phyloP scores from a whole-genome alignment of 2,329 filamentous ascomycete species.

The Fusarium nematophilum region DNA sequence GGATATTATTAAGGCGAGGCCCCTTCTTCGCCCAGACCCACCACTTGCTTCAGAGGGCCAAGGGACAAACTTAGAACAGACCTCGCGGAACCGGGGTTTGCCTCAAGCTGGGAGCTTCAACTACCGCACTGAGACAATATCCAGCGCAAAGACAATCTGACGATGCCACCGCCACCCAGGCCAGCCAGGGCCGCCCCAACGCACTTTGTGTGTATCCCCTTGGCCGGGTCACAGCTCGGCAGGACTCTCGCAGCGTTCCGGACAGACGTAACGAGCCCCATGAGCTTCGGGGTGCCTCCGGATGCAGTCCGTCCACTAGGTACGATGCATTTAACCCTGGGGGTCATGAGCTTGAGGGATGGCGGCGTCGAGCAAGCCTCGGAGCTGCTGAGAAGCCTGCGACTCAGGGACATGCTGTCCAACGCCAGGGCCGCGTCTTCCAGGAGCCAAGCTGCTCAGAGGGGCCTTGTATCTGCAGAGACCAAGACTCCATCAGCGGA shows the following conservation, averaged over 20 bases:
- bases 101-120: too few species aligned
- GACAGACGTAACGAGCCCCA: conserved; percentile 62
- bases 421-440: conserved; percentile 33
- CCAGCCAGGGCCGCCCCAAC: conserved; percentile 63
- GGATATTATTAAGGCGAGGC: too few species aligned
- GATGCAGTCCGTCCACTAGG: conserved; percentile 80
- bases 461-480: neutral
- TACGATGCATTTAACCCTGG: conserved; percentile 87
- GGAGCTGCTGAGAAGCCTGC: conserved; percentile 52
- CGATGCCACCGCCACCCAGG: conserved; percentile 47
- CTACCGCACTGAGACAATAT: too few species aligned
- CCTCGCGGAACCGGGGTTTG: too few species aligned
- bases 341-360: conserved; percentile 79
- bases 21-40: too few species aligned
- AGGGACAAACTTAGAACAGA: neutral
- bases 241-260: conserved; percentile 70
- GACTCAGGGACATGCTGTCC: conserved; percentile 54
- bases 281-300: conserved; percentile 65
- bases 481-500: neutral
- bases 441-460: neutral
- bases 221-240: conserved; percentile 75
- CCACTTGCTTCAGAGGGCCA: too few species aligned
- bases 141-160: too few species aligned
- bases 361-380: conserved; percentile 58
- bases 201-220: conserved; percentile 81